phyloP scores from a whole-genome alignment of 1,284 basidiomycete genomes.

The Mixia osmundae region DNA sequence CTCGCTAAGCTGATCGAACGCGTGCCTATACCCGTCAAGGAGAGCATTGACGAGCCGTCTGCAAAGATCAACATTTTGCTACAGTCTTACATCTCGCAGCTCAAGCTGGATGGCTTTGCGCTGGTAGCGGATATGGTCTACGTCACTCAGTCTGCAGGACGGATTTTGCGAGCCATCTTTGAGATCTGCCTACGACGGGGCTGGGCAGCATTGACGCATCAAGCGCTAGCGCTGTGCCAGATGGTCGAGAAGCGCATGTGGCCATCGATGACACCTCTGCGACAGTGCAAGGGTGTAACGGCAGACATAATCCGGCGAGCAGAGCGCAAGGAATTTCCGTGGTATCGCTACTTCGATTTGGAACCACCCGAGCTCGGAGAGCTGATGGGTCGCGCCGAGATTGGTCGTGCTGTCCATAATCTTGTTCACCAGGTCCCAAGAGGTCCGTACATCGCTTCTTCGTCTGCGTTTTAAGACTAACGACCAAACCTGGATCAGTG shows the following conservation, averaged over 20 bases:
- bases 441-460: too few relatives aligned
- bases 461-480: constrained; percentile 30
- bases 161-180: constrained; percentile 87
- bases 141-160: constrained; percentile 27
- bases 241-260: constrained; percentile 58
- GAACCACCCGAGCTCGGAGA: constrained; percentile 60
- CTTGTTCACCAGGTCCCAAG: constrained; percentile 93
- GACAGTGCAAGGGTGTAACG: constrained; percentile 82
- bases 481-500: constrained; percentile 2
- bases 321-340: constrained; percentile 95
- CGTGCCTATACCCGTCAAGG: constrained; percentile 93
- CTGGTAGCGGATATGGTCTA: constrained; percentile 83
- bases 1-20: constrained; percentile 33
- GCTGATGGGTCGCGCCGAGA: constrained; percentile 66
- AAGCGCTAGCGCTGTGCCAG: constrained; percentile 83
- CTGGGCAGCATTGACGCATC: constrained; percentile 84
- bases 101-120: constrained; percentile 86
- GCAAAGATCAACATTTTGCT: constrained; percentile 94
- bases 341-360: constrained; percentile 87
- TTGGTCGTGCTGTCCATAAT: constrained; percentile 74
- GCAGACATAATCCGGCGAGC: constrained; percentile 71
- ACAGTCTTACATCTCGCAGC: constrained; percentile 83
- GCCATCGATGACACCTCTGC: constrained; percentile 89
- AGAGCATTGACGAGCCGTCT: constrained; percentile 80
- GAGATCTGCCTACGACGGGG: constrained; percentile 95